Conservation (phyloP, 139 green algal genomes). For the Zygnema circumcarinatum region DNA sequence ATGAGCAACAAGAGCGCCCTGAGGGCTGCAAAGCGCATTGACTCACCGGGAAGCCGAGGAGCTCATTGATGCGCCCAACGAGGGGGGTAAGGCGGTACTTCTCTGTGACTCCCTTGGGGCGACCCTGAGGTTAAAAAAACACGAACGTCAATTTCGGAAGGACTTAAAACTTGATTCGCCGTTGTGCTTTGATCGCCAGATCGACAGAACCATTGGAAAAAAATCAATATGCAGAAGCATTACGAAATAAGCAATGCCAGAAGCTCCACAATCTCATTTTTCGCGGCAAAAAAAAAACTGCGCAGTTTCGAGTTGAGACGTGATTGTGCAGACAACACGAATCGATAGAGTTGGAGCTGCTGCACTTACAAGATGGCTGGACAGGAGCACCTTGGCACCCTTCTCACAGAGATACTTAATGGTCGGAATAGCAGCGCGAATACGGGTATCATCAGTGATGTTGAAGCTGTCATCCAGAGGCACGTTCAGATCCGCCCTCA, state of each 20-base stretch:
- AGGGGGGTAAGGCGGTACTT: conserved; percentile 90
- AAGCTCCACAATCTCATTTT: too few relatives aligned
- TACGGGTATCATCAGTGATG: conserved; percentile 98
- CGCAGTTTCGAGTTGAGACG: too few relatives aligned
- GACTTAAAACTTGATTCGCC: not conserved
- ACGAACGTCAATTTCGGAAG: conserved; percentile 27
- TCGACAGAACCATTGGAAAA: not conserved
- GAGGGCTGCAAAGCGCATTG: too few relatives aligned
- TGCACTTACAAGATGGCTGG: conserved; percentile 85
- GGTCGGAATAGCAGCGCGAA: conserved; percentile 94
- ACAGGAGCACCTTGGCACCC: conserved; percentile 96
- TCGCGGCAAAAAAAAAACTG: too few relatives aligned
- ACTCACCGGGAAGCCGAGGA: conserved; percentile 69
- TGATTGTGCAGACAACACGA: too few relatives aligned
- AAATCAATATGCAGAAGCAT: not conserved
- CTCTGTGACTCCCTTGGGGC: conserved; percentile 94
- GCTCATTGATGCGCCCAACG: conserved; percentile 81
- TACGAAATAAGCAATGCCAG: too few relatives aligned
- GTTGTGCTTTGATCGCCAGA: not conserved
- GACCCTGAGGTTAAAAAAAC: conserved; percentile 66
- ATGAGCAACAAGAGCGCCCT: too few relatives aligned
- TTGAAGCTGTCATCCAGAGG: conserved; percentile 89
- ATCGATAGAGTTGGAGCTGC: too few relatives aligned
- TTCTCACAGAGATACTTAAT: conserved; percentile 92
- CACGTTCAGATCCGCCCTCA: conserved; percentile 96